Percentiles rank a stretch among this genome's conserved stretches.
phyloP scores from a whole-genome alignment of 306 rosid genomes.

The Glycyrrhiza uralensis region DNA sequence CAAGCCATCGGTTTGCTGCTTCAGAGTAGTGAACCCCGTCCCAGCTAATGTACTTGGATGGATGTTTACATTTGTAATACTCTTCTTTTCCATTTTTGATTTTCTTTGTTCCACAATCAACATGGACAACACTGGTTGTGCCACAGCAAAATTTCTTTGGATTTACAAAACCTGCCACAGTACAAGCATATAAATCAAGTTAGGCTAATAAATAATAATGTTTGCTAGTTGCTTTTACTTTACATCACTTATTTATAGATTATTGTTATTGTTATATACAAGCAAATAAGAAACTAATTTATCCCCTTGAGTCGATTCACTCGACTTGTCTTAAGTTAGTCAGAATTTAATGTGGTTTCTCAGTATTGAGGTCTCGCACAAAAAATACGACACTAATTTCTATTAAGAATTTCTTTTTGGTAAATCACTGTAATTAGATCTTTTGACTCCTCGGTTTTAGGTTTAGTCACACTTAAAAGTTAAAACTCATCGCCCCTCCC shows the following conservation, averaged over 20 bases:
- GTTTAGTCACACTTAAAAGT: no score
- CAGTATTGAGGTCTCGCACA: no score
- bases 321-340: no score
- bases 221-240: not conserved
- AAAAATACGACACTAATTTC: no score
- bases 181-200: not conserved
- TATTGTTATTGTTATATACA: no score
- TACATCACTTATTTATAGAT: not conserved
- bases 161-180: conserved; percentile 59
- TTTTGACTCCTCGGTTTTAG: no score
- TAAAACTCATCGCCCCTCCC: no score
- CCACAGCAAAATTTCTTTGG: conserved; percentile 70
- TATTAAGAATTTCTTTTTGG: no score
- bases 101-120: conserved; percentile 51
- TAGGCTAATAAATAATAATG: not conserved
- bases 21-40: conserved; percentile 75
- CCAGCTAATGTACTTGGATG: conserved; percentile 59
- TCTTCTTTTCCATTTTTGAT: conserved; percentile 52
- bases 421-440: no score
- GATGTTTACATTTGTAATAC: conserved; percentile 49
- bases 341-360: no score
- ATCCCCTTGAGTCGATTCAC: no score
- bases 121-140: conserved; percentile 28
- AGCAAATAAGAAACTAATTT: no score
- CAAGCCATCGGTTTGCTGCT: conserved; percentile 57